Base-by-base conservation (phyloP, 257 asterid genomes). In the Petunia secreta region DNA sequence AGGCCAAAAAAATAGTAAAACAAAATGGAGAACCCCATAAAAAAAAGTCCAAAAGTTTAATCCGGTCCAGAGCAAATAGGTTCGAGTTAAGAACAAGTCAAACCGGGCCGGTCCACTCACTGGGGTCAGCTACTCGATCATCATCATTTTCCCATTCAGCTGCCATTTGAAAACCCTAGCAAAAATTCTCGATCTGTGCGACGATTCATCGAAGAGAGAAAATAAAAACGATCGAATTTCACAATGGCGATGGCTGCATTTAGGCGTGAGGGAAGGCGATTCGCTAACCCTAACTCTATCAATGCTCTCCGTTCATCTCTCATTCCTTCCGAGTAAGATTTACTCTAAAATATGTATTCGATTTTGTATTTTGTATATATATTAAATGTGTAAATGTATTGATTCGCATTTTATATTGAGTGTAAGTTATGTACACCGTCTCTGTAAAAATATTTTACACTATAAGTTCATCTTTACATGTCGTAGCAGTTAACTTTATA, bases 261-360 rank as follows among this genome's bases (percentile, higher is more conserved):
- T 85, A 89, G 97, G 81, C 91, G 98, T 55, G 96, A 91, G 86
- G 98, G 97, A 36, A 87, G 91, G 91, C 93, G 98, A 63, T 86
- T 92, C 83, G 92, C 95, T 69, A 82, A 88, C 82, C 89, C 91
- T 15, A 89, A 86, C 58, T 85, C 91, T 34, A 53, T 80, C 87
- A 89, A 82, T 67, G 85, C 85, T 39, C 43, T 91, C 59, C 93
- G 97, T 79, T 88, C 97, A 41, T 87, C 97, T 41, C 62, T 90
- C 48, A 86, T 84, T 43, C 79, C 93, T 36, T 83, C 93, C 15
- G 91, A 90, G 97, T 92, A 89, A 62, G 83, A 80, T 82, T 38
- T 78, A 3, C 76, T 59, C 53, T 41, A 15, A 10, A 5, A 62
- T 53, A 2, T 9, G 43, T 53, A 34, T 10, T 3, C 2, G 16